Percentiles rank a stretch among this genome's conserved stretches.
phyloP scores from a whole-genome alignment of 768 basidiomycete genomes.

The Tephrocybe rancida region DNA sequence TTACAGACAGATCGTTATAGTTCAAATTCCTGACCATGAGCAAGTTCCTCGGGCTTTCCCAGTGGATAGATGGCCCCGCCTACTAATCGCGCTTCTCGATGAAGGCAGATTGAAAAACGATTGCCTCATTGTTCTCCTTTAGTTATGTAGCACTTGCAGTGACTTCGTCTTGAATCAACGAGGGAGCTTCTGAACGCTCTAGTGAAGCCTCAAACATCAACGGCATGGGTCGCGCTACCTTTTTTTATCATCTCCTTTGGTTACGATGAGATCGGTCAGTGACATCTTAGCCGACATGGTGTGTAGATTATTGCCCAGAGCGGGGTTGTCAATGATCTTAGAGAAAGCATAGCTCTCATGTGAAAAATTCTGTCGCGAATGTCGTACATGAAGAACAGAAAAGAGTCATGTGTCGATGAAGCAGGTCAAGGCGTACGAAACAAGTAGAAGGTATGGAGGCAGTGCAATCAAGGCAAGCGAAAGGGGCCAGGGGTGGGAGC shows the following conservation, averaged over 20 bases:
- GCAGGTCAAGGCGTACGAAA: no score
- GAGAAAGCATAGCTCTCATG: conserved; percentile 86
- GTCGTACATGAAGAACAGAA: no score
- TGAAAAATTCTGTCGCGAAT: no score
- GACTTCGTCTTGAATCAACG: conserved; percentile 61
- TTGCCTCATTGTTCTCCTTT: conserved; percentile 46
- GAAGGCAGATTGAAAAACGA: conserved; percentile 53
- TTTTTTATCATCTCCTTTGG: conserved; percentile 71
- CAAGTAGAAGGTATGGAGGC: no score
- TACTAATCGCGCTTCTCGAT: conserved; percentile 89
- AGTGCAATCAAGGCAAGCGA: no score
- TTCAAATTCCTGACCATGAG: conserved; percentile 60
- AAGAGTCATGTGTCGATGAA: no score
- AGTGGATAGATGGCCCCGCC: conserved; percentile 74
- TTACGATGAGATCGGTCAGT: conserved; percentile 78
- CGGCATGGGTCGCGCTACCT: conserved; percentile 68
- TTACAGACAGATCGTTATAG: not conserved
- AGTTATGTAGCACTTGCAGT: conserved; percentile 46
- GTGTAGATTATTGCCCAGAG: conserved; percentile 78
- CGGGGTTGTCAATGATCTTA: conserved; percentile 85
- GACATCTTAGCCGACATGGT: conserved; percentile 93
- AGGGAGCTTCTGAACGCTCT: conserved; percentile 83
- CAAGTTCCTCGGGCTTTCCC: conserved; percentile 81
- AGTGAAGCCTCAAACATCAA: conserved; percentile 83
- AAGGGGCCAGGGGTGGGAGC: no score